Evolutionary conservation across 2,329 filamentous ascomycete genomes (phyloP).

Genomic region (Xenoacremonium recifei): DNA sequence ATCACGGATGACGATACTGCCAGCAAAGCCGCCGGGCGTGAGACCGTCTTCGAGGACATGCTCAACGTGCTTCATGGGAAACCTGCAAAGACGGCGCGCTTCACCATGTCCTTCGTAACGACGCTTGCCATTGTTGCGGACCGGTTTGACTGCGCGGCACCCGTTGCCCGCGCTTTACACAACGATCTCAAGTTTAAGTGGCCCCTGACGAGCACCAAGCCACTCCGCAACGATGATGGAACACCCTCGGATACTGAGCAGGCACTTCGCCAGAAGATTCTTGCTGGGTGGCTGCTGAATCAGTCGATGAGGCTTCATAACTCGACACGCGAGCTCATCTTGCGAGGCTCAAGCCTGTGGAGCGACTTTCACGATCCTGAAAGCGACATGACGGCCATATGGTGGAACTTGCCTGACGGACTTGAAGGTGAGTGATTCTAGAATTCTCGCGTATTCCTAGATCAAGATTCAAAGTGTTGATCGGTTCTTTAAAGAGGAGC

Average conservation of each 20-base stretch:
- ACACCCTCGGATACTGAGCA: conserved; percentile 55
- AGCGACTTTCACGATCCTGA: conserved; percentile 36
- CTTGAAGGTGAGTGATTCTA: conserved; percentile 56
- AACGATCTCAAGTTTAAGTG: conserved; percentile 52
- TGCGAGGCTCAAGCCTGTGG: conserved; percentile 64
- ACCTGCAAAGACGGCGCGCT: conserved; percentile 35
- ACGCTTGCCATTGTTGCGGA: conserved; percentile 71
- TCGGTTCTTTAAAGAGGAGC: conserved; percentile 50
- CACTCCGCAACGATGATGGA: conserved; percentile 36
- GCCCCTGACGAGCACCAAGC: conserved; percentile 44
- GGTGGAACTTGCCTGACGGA: conserved; percentile 71
- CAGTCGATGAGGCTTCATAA: conserved; percentile 58
- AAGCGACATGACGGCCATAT: conserved; percentile 44
- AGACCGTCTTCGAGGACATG: conserved; percentile 65
- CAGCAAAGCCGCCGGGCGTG: conserved; percentile 58
- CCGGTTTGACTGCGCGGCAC: conserved; percentile 64
- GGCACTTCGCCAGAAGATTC: conserved; percentile 64
- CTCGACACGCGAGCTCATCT: conserved; percentile 64
- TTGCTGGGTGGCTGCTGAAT: conserved; percentile 65
- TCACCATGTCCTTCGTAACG: conserved; percentile 61
- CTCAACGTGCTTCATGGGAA: conserved; percentile 63
- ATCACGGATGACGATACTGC: conserved; percentile 70
- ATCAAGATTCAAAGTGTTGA: background rate
- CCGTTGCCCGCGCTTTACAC: conserved; percentile 54
- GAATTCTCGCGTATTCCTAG: background rate